Evolutionary conservation across 2,329 filamentous ascomycete species (phyloP), one percentile per base, ranked within the genome.

Genomic region (Cladosporium halotolerans): DNA sequence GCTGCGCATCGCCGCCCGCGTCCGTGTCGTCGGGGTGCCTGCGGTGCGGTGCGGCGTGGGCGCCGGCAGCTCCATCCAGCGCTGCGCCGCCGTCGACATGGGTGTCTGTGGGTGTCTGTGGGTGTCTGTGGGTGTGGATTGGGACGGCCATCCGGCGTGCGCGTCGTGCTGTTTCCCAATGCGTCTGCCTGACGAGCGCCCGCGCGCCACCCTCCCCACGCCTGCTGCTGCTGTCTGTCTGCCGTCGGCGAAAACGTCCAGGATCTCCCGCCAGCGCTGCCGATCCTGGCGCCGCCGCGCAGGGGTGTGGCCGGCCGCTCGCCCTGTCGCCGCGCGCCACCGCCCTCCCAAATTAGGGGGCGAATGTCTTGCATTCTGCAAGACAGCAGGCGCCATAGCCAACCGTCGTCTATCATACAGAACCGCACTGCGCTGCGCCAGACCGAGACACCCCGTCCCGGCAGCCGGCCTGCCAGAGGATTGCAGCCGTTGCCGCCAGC

Each of bases 281-380:
- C 48, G 39, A 51, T 51, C 39, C 45, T 34, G 48, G 39, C 40
- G 36, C 43, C 32, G 19, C 23, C 13, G 42, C 23, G 40, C 47
- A 51, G 47, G 47, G 47, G 40, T 40, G 47, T 50, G 40, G 38
- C 38, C 40, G 40, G 40, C 11, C 36, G 16, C 23, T 10, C 5
- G n/a, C 19, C 33, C 36, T 51, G 47, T 19, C 40, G 43, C n/a
- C 13, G 41, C 48, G 32, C 16, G 40, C 40, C 18, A 18, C 45
- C 33, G 19, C n/a, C 16, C 16, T 42, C 14, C n/a, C 19, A 10
- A 33, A 38, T 41, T 44, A 43, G 48, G 48, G 38, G 39, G 39
- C 39, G 40, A 38, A 44, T 51, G 48, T 51, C 48, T 51, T 44
- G 48, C 48, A 51, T 51, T 51, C 48, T 51, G 48, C 48, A 51